phyloP scores from a whole-genome alignment of 2,329 filamentous ascomycete genomes.

The Pleochaeta shiraiana region DNA sequence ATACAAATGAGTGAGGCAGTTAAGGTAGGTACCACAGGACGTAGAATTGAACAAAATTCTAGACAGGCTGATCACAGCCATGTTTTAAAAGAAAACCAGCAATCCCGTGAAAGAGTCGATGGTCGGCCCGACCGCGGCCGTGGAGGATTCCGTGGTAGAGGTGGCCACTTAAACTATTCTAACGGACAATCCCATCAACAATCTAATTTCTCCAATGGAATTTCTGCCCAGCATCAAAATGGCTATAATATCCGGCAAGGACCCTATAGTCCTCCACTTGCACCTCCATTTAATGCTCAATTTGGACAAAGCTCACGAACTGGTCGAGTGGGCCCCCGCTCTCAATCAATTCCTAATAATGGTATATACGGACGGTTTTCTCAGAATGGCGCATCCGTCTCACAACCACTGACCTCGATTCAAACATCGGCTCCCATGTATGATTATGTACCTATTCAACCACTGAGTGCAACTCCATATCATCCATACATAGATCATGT shows the following conservation, averaged over 20 bases:
- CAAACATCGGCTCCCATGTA: slow-evolving; percentile 31
- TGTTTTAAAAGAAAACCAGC: slow-evolving; percentile 12
- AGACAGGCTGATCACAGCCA: slow-evolving; percentile 17
- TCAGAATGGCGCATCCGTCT: slow-evolving; percentile 16
- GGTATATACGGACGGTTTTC: slow-evolving; percentile 25
- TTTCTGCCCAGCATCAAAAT: slow-evolving; percentile 15
- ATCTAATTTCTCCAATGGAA: slow-evolving; percentile 22
- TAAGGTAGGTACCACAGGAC: slow-evolving; percentile 12
- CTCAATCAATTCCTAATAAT: slow-evolving; percentile 38
- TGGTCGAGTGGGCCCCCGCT: slow-evolving; percentile 30
- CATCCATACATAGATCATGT: slow-evolving; percentile 34
- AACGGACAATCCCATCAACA: slow-evolving; percentile 17
- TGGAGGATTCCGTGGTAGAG: slow-evolving; percentile 25
- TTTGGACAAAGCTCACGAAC: slow-evolving; percentile 19
- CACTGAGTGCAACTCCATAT: slow-evolving; percentile 36
- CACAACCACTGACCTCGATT: slow-evolving; percentile 22
- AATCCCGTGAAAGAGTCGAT: slow-evolving; percentile 19
- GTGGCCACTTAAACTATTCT: slow-evolving; percentile 18
- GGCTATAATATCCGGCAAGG: slow-evolving; percentile 14
- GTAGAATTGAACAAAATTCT: slow-evolving; percentile 15
- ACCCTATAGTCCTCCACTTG: slow-evolving; percentile 20
- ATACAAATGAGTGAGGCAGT: slow-evolving; percentile 12
- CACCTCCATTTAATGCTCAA: slow-evolving; percentile 17
- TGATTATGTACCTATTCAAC: slow-evolving; percentile 28
- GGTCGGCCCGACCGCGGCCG: slow-evolving; percentile 22